Base-by-base conservation (phyloP, 164 flowering plant genomes). In the Saururus chinensis region DNA sequence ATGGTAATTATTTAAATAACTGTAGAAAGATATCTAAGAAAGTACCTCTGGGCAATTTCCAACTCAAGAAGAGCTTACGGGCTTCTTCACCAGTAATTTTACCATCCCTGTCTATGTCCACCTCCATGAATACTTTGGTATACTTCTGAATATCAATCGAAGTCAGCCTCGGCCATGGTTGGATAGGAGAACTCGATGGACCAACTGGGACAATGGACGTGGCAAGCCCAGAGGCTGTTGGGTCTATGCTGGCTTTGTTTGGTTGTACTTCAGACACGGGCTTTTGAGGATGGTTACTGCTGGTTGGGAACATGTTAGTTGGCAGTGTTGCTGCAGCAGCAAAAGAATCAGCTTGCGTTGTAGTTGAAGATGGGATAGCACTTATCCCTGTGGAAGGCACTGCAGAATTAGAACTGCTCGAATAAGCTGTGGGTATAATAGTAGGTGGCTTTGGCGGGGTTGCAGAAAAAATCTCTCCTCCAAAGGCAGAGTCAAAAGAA, bases 31-130 rank as follows among this genome's bases (percentile, higher is more conserved):
- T 13, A 6, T 48, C 4, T 24, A 51, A 24, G 24, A 22, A 6
- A 56, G 35, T 73, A 90, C 96, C 99, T 86, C 95, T 81, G 56
- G 96, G 97, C 67, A 90, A 75, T 73, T 82, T 88, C 99, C 99
- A 93, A 75, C 99, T 90, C 68, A 93, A 73, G 59, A 93, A 93
- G 57, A 93, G 77, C 70, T 83, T 83, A 40, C 92, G 76, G 40
- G 99, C 99, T 76, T 93, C 84, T 64, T 88, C 95, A 21, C 97
- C 96, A 42, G 91, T 85, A 54, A 93, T 90, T 76, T 73, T 88
- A 56, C 99, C 97, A 82, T 93, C 99, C 72, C 87, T 79, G 63
- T 90, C 96, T 11, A 85, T 80, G 76, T 90, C 99, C 16, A 93
- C 97, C 75, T 84, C 89, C 66, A 88, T 69, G 77, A 93, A 93